Evolutionary conservation across 306 rosid species (phyloP), one percentile per base, ranked within the genome.

Genomic region (Vigna reflexopilosa): DNA sequence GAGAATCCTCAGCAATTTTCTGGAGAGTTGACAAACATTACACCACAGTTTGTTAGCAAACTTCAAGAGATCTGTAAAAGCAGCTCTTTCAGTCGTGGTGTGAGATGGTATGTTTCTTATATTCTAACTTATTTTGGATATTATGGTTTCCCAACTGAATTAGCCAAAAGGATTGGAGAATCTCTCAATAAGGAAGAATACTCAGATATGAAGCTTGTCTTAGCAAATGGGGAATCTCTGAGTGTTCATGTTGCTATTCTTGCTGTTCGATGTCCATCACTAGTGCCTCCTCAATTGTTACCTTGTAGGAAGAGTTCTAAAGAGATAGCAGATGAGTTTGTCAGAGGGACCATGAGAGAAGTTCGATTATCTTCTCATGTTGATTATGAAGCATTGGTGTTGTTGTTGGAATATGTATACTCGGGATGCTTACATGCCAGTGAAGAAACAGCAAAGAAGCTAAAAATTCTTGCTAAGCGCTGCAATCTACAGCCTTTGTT

Each of bases 111-210:
- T 87, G 90, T 91, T 86, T 75, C 95, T 30, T 84, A 87, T 73
- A 63, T 85, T 83, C 91, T 90, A 62, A 85, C 91, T 79, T 85
- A 77, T 83, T 86, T 89, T 81, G 94, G 89, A 75, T 73, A 82
- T 54, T 94, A 90, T 55, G 98, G 98, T 77, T 94, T 90, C 86
- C 93, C 98, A 26, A 83, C 83, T 85, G 93, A 87, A 77, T 82
- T 88, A 22, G 88, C 85, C 67, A 86, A 83, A 77, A 89, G 86
- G 85, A 82, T 94, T 77, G 93, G 92, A 52, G 82, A 82, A 72
- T 86, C 87, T 44, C 83, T 90, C 78, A 48, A 83, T 74, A 81
- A 87, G 73, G 80, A 83, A 79, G 91, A 84, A 74, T 86, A 79
- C 78, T 83, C 88, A 19, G 97, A 94, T 81, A 73, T 85, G 44